Base-by-base conservation (phyloP, 495 filamentous ascomycete genomes). In the Baudoinia panamericana region DNA sequence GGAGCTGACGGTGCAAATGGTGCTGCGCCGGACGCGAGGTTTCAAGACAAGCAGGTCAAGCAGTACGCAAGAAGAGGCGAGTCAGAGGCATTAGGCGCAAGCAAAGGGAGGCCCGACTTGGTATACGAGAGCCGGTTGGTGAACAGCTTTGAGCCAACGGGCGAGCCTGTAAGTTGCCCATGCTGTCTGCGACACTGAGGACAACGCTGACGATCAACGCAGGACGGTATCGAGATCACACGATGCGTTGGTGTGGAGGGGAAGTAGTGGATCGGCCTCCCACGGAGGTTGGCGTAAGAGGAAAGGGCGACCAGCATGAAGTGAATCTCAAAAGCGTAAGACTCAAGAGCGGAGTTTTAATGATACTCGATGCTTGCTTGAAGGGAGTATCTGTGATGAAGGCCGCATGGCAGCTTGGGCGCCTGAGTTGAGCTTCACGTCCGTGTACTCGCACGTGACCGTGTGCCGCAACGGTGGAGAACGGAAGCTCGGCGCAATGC, bases 191-290 rank as follows among this genome's bases (percentile, higher is more conserved):
- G 4, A 12, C 20, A 18, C 21, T 23, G 28, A 39, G 50, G 44
- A 46, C 48, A 48, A 30, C 5, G 2, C 13, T 15, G 12, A 39
- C 36, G n/a, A n/a, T n/a, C n/a, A n/a, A 7, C 47, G 5, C 38
- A 84, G 76, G 82, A 84, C 61, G 81, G 70, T 1, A 53, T 86
- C 33, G 82, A 86, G 51, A 73, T 85, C 22, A 76, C 79, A 2
- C 65, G 64, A 41, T 85, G 81, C 55, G 56, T 73, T 3, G 70
- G 67, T 29, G 56, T 68, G 21, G 53, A 70, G 35, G 6, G 8
- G 25, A 24, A 27, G 21, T 29, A n/a, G 30, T n/a, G 13, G n/a
- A n/a, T n/a, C n/a, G n/a, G n/a, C n/a, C n/a, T n/a, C n/a, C n/a
- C n/a, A n/a, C n/a, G n/a, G n/a, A n/a, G n/a, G n/a, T n/a, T n/a